phyloP scores from a whole-genome alignment of 176 grass and related monocot species.

The Oryza meyeriana region DNA sequence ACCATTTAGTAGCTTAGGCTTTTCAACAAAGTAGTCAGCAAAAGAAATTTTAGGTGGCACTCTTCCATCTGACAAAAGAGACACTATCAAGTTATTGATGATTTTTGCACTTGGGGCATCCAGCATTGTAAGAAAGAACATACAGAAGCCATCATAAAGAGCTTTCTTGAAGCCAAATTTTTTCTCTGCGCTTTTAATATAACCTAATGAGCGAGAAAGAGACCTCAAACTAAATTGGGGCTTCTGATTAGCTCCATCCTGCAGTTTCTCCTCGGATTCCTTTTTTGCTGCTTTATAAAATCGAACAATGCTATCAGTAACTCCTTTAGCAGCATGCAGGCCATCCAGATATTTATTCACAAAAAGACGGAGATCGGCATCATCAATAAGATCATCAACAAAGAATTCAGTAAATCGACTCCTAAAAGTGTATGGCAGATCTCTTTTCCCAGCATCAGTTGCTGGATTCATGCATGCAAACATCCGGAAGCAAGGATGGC shows the following conservation, averaged over 20 bases:
- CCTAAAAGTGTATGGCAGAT: slow-evolving; percentile 81
- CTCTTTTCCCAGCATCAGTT: slow-evolving; percentile 91
- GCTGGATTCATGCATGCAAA: slow-evolving; percentile 99
- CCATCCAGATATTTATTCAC: slow-evolving; percentile 78
- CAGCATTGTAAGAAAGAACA: slow-evolving; percentile 97
- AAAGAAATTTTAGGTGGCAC: slow-evolving; percentile 55
- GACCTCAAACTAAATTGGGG: slow-evolving; percentile 96
- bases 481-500: slow-evolving; percentile 71
- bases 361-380: slow-evolving; percentile 81
- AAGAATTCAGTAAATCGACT: slow-evolving; percentile 95
- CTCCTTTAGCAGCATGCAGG: slow-evolving; percentile 35
- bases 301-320: slow-evolving; percentile 55
- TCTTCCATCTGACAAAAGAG: slow-evolving; percentile 49
- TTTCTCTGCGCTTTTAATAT: slow-evolving; percentile 57
- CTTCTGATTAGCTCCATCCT: slow-evolving; percentile 94
- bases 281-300: slow-evolving; percentile 90
- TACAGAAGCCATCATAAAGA: slow-evolving; percentile 96
- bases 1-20: slow-evolving; percentile 25
- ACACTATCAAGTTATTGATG: slow-evolving; percentile 65
- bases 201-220: slow-evolving; percentile 77
- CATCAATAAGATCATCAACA: slow-evolving; percentile 91
- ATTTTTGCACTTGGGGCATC: slow-evolving; percentile 82
- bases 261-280: slow-evolving; percentile 76
- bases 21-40: slow-evolving; percentile 52
- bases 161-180: slow-evolving; percentile 76